phyloP scores from a whole-genome alignment of 2,329 filamentous ascomycete genomes.

The Diaporthe longicolla region DNA sequence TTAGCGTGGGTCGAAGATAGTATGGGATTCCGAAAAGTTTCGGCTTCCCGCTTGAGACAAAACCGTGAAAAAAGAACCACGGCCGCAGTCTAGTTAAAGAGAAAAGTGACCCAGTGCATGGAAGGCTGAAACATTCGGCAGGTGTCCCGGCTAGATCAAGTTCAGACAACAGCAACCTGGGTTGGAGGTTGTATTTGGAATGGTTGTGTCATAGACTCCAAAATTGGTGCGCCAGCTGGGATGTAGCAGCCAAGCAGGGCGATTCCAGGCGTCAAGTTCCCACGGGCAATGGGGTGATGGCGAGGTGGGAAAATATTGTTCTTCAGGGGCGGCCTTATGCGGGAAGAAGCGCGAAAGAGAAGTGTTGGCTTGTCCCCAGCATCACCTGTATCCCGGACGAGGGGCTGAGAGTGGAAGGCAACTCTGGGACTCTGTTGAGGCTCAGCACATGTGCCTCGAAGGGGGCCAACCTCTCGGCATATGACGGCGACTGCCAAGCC shows the following conservation, averaged over 20 bases:
- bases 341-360: neutral
- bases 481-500: conserved; percentile 19
- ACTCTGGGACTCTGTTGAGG: conserved; percentile 1
- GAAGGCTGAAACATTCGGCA: neutral
- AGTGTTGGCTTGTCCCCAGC: neutral
- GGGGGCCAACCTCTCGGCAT: conserved; percentile 21
- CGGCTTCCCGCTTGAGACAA: conserved; percentile 19
- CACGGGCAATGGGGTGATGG: neutral
- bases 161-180: neutral
- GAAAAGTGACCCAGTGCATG: neutral
- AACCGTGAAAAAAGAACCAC: neutral
- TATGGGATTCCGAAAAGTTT: conserved; percentile 15
- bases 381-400: neutral
- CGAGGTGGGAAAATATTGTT: neutral
- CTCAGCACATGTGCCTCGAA: conserved; percentile 15
- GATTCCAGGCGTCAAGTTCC: neutral
- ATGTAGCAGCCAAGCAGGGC: conserved; percentile 30
- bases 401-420: neutral
- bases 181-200: conserved; percentile 23
- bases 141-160: neutral
- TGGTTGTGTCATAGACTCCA: conserved; percentile 41
- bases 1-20: neutral
- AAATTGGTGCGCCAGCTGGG: conserved; percentile 32
- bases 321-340: neutral
- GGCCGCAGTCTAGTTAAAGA: neutral